Evolutionary conservation across 139 green algal species (phyloP).

Genomic region (Dunaliella primolecta): DNA sequence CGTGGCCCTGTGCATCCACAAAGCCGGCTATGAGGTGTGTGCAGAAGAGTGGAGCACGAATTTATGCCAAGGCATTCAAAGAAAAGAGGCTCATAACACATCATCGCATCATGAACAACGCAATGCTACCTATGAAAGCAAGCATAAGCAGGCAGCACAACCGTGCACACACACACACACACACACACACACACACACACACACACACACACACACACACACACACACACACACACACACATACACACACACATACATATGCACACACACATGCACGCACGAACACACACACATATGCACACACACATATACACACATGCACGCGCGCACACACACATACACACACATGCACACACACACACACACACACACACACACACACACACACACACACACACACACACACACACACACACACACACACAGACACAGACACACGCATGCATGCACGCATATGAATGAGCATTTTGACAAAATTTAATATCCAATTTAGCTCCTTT

Average conservation of each 20-base stretch:
- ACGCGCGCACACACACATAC: neutral
- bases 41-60: neutral
- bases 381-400: neutral
- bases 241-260: too few relatives aligned
- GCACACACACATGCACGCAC: too few relatives aligned
- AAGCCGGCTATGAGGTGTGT: slow-evolving; percentile 49
- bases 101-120: too few relatives aligned
- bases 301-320: neutral
- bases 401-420: neutral
- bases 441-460: too few relatives aligned
- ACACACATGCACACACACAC: neutral
- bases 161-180: neutral
- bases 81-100: too few relatives aligned
- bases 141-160: too few relatives aligned
- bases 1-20: slow-evolving; percentile 43
- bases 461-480: too few relatives aligned
- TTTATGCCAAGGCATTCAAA: too few relatives aligned
- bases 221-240: neutral
- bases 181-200: neutral
- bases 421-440: too few relatives aligned
- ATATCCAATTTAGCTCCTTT: too few relatives aligned
- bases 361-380: neutral
- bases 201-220: neutral
- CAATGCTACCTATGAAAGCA: too few relatives aligned
- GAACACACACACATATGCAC: too few relatives aligned